These are phyloP conservation scores for Thielaviopsis populi DNA, from an alignment of 2,329 filamentous ascomycete species.

Conservation along the genomic window DNA sequence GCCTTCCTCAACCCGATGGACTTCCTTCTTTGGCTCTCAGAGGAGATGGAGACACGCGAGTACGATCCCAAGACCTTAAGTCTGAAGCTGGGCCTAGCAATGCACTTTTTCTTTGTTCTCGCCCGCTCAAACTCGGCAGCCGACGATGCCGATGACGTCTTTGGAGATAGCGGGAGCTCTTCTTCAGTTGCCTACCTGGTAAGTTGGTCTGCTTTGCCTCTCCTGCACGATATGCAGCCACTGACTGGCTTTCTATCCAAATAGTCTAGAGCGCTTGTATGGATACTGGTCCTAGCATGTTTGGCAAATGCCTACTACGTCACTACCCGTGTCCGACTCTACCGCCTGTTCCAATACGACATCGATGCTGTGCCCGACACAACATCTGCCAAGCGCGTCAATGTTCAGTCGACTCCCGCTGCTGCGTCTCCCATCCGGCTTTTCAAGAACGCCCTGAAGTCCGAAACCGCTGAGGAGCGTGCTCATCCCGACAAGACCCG, in stretches of 20 bases:
- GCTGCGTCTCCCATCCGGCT: slow-evolving; percentile 66
- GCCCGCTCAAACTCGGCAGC: slow-evolving; percentile 59
- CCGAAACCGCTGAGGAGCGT: slow-evolving; percentile 61
- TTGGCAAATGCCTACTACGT: slow-evolving; percentile 65
- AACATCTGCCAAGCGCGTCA: slow-evolving; percentile 74
- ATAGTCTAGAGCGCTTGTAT: slow-evolving; percentile 41
- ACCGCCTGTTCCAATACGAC: slow-evolving; percentile 77
- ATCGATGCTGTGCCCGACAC: slow-evolving; percentile 65
- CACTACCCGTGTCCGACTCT: slow-evolving; percentile 66
- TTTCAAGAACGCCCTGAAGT: slow-evolving; percentile 50
- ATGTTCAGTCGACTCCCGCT: slow-evolving; percentile 68
- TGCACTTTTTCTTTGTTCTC: slow-evolving; percentile 70
- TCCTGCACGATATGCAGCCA: slow-evolving; percentile 6
- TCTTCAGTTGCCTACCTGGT: slow-evolving; percentile 49
- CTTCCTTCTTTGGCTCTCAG: slow-evolving; percentile 76
- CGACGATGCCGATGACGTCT: slow-evolving; percentile 60
- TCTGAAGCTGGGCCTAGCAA: slow-evolving; percentile 54
- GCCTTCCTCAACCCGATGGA: slow-evolving; percentile 75
- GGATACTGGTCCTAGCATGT: slow-evolving; percentile 52
- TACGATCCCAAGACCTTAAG: slow-evolving; percentile 75
- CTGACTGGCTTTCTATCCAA: not conserved
- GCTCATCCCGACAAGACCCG: slow-evolving; percentile 67
- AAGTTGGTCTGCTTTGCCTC: slow-evolving; percentile 22
- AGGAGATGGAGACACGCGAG: slow-evolving; percentile 81
- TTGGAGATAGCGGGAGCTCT: slow-evolving; percentile 52